Evolutionary conservation across 371 early-diverging fungal species (phyloP), one percentile per base, ranked within the genome.

Genomic region (Chytridiales sp.): DNA sequence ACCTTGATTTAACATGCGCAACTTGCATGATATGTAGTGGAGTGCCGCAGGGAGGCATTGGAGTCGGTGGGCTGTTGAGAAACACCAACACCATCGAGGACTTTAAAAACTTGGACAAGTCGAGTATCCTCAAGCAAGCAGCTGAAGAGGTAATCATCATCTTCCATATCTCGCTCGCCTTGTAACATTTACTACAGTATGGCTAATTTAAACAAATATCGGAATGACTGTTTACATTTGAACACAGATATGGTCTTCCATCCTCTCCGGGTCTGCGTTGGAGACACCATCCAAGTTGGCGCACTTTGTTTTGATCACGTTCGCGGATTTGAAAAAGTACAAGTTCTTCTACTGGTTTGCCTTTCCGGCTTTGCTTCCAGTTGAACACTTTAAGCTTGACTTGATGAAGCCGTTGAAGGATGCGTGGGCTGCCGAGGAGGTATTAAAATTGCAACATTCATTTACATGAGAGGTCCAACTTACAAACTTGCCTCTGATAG

Each of bases 21-120:
- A 15, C 49, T 46, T 11, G 24, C 6, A 46, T 22, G 17, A 38
- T 17, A 38, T 17, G 38, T 8, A 8, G 34, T 11, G 11, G 19
- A 19, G 32, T 17, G 13, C 13, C 34, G 19, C 34, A 3, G 36
- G 29, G 29, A 26, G 11, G 13, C 30, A 6, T 73, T 60, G 70
- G 69, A 13, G 73, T 77, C 8, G 70, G 78, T 5, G 93, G 93
- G 4, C 60, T 67, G 1, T 55, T 92, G 32, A 72, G 79, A 56
- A 95, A 94, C 73, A 90, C 92, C 36, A 96, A 96, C 72, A 95
- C 95, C 0, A 75, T 95, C 1, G 93, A 94, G 61, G 93, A 91
- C 38, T 96, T 94, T 72, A 88, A 87, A 62, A 62, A 55, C 24
- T 49, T 84, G 38, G 91, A 95, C 75, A 94, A 90, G 70, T 72